A percentile compares a stretch with the other conserved stretches of the same genome.
phyloP scores from a whole-genome alignment of 2,329 filamentous ascomycete genomes.

The Trichoderma koningii region DNA sequence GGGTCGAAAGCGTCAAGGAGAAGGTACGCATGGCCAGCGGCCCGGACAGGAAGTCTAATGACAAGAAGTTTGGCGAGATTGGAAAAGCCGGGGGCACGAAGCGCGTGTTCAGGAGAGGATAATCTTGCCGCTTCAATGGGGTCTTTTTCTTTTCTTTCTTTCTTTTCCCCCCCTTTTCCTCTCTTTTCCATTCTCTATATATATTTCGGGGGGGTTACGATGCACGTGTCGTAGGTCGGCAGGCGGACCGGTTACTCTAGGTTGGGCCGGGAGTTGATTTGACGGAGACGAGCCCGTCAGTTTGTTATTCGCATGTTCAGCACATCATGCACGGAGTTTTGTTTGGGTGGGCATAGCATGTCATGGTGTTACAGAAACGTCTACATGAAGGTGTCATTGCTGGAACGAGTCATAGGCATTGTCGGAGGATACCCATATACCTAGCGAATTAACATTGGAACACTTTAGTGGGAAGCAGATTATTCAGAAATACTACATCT shows the following conservation, averaged over 20 bases:
- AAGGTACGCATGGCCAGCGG: constrained; percentile 72
- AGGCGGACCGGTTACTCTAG: constrained; percentile 15
- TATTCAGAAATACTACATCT: background rate
- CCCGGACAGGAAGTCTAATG: constrained; percentile 45
- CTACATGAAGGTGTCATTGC: constrained; percentile 30
- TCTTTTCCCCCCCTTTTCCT: background rate
- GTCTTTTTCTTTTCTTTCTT: background rate
- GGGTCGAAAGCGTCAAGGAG: constrained; percentile 82
- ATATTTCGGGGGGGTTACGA: background rate
- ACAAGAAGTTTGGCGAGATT: constrained; percentile 64
- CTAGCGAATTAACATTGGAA: constrained; percentile 25
- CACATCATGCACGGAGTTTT: constrained; percentile 25
- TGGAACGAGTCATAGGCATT: constrained; percentile 34
- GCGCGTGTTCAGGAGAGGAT: constrained; percentile 62
- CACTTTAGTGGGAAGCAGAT: constrained; percentile 22
- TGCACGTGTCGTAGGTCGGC: constrained; percentile 6
- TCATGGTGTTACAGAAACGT: constrained; percentile 26
- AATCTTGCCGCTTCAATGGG: background rate
- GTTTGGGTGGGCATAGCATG: constrained; percentile 28
- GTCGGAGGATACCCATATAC: constrained; percentile 39
- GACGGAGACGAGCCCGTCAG: constrained; percentile 13
- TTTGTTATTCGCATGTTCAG: constrained; percentile 18
- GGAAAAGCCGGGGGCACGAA: constrained; percentile 73
- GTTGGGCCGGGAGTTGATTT: constrained; percentile 8
- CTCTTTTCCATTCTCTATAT: background rate